A percentile compares a stretch with the other conserved stretches of the same genome.
phyloP scores from a whole-genome alignment of 257 asterid genomes.

The Ajuga chamaepitys region DNA sequence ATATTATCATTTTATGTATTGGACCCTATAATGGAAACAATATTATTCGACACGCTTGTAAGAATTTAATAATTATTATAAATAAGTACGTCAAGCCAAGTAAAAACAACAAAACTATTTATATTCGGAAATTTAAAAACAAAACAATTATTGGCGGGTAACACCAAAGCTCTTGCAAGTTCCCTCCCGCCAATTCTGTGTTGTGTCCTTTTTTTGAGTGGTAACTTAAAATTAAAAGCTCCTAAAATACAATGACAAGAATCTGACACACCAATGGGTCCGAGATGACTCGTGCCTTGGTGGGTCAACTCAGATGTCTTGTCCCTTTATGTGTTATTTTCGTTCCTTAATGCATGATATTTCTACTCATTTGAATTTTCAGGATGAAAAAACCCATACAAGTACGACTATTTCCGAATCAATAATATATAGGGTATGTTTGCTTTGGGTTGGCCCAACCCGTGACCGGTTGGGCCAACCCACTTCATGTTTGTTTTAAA shows the following conservation, averaged over 20 bases:
- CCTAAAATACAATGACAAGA: neutral
- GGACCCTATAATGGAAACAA: no score
- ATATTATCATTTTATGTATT: no score
- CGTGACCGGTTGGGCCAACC: no score
- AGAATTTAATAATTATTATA: neutral
- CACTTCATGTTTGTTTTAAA: no score
- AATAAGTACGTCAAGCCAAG: neutral
- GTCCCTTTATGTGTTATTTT: neutral
- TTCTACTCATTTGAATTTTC: no score
- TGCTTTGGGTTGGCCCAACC: no score
- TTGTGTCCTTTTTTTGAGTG: neutral
- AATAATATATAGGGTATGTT: no score
- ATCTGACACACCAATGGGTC: neutral
- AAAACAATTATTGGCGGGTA: slow-evolving; percentile 23
- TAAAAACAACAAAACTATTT: neutral
- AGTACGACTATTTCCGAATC: no score
- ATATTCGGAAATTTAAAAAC: neutral
- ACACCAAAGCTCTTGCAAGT: slow-evolving; percentile 5
- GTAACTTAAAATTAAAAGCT: neutral
- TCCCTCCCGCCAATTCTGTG: slow-evolving; percentile 20
- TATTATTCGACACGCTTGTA: no score
- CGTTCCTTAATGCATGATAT: neutral
- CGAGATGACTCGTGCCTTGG: slow-evolving; percentile 3
- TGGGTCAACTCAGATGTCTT: slow-evolving; percentile 7
- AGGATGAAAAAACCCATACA: no score